Evolutionary conservation across 1,284 basidiomycete species (phyloP).

Genomic region (Pseudozyma flocculosa): DNA sequence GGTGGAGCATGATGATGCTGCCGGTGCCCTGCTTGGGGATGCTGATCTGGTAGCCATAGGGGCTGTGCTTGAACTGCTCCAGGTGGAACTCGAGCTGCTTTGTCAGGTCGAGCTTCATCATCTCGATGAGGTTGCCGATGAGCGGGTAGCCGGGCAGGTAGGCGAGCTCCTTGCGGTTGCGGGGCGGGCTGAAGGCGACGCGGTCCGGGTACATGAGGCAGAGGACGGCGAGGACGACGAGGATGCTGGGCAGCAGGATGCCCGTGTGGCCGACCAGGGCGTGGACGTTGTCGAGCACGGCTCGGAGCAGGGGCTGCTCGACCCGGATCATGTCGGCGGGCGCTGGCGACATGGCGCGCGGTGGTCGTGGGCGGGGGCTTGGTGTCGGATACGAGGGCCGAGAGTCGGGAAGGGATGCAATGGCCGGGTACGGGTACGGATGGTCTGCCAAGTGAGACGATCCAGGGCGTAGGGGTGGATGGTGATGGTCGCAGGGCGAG

Average conservation of each 20-base stretch:
- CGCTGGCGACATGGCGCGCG: no score
- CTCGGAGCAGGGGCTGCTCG: constrained; percentile 17
- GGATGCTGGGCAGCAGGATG: constrained; percentile 7
- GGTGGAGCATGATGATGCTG: constrained; percentile 27
- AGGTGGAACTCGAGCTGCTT: constrained; percentile 21
- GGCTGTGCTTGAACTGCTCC: constrained; percentile 13
- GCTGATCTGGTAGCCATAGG: constrained; percentile 19
- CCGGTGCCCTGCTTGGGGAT: constrained; percentile 19
- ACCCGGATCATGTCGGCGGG: constrained; percentile 5
- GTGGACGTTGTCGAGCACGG: constrained; percentile 6
- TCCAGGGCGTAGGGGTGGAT: no score
- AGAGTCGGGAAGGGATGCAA: no score
- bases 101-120: constrained; percentile 30
- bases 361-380: no score
- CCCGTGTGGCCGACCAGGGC: constrained; percentile 12
- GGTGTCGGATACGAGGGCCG: no score
- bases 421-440: no score
- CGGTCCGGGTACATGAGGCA: constrained; percentile 32
- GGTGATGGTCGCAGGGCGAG: no score
- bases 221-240: constrained; percentile 21
- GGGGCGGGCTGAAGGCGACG: constrained; percentile 28
- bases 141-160: constrained; percentile 23
- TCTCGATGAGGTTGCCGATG: constrained; percentile 24
- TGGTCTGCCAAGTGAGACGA: no score
- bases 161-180: constrained; percentile 18